Evolutionary conservation across 228 moss, liverwort and hornwort species (phyloP).

Genomic region (Sphagnum fallax): DNA sequence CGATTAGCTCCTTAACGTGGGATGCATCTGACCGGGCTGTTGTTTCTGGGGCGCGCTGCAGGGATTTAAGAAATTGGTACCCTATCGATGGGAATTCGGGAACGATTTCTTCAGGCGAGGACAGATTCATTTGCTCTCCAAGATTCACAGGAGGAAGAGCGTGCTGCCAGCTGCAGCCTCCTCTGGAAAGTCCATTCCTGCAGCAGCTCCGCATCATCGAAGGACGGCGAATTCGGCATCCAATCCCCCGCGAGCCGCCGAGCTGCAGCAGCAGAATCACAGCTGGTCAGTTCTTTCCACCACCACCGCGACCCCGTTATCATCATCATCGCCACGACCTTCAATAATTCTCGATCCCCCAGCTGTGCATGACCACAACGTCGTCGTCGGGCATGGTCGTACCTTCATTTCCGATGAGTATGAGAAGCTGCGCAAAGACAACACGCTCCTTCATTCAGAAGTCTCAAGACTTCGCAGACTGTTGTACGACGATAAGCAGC

Average conservation of each 20-base stretch:
- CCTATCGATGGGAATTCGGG: constrained; percentile 79
- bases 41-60: constrained; percentile 6
- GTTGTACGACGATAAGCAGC: constrained; percentile 57
- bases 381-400: too few species aligned
- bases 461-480: constrained; percentile 45
- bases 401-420: constrained; percentile 53
- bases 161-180: constrained; percentile 10
- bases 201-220: constrained; percentile 5
- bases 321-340: constrained; percentile 44
- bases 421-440: constrained; percentile 63
- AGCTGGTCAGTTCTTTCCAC: constrained; percentile 15
- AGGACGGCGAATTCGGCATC: constrained; percentile 51
- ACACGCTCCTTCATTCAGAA: constrained; percentile 52
- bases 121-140: constrained; percentile 57
- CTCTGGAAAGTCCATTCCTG: neutral
- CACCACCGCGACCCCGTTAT: constrained; percentile 46
- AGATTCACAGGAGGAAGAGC: constrained; percentile 72
- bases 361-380: constrained; percentile 6
- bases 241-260: constrained; percentile 27
- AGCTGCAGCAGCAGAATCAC: constrained; percentile 27
- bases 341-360: constrained; percentile 13
- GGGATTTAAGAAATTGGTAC: constrained; percentile 77
- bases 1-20: too few species aligned
- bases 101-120: constrained; percentile 80
- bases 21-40: neutral